Base-by-base conservation (phyloP, 2,329 filamentous ascomycete genomes). In the Ceratocystis ficicola region DNA sequence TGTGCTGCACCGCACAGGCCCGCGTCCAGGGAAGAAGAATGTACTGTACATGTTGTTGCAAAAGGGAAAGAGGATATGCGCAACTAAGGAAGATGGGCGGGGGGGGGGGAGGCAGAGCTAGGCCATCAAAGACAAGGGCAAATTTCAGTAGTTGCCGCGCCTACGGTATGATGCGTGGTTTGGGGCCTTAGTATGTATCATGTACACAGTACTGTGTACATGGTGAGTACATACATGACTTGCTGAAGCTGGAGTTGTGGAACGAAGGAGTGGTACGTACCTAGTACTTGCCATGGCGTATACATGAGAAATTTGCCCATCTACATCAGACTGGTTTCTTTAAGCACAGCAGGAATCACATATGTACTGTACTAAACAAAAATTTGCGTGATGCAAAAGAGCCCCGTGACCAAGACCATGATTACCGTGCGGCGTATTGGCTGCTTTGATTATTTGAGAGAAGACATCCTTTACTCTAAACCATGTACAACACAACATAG, bases 31-130 rank as follows among this genome's bases (percentile, higher is more conserved):
- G 17, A 44, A 30, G 36, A 41, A 17, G 60, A 62, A 17, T 46
- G 20, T 62, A 10, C 44, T 46, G 20, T 62, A 10, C 44, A 8
- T 62, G 36, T 44, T 32, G 4, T n/a, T 48, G 25, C 22, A 20
- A 15, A 60, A 59, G 41, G 36, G 55, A 30, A 52, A 55, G 22
- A 62, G 64, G 32, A 12, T 41, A 41, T 41, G 36, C 36, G 32
- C 5, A 52, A 22, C 48, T 52, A 15, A 50, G 57, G 55, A 65
- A 65, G 44, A 48, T 12, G 10, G 62, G 60, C 22, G 22, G 22
- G 22, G 22, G 22, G 22, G 22, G 22, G 22, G 22, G 48, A 50
- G 41, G 15, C 32, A 63, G 22, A 22, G 25, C 25, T 41, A 41
- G 36, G 10, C 8, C 36, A 41, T 41, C 36, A 41, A 62, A 55